Conservation (phyloP, 2,329 filamentous ascomycete genomes). For the Trichophaea hybrida region DNA sequence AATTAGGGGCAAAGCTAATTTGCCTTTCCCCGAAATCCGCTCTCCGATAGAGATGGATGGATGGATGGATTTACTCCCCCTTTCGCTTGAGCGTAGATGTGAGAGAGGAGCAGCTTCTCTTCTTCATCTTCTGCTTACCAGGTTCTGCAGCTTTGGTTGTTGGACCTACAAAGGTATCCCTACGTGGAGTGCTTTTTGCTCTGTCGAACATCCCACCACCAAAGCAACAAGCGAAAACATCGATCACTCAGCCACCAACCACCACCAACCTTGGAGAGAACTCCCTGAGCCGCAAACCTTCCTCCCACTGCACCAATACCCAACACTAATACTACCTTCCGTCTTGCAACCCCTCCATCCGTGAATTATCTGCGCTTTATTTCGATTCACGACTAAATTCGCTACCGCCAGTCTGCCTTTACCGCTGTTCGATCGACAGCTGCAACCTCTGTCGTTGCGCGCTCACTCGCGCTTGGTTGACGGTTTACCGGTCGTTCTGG, state of each 20-base stretch:
- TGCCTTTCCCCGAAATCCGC: not conserved
- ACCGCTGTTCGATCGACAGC: not conserved
- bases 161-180: no score
- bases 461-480: not conserved
- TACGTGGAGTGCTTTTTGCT: no score
- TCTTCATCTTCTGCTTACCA: no score
- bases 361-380: not conserved
- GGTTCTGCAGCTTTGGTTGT: no score
- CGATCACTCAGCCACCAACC: conserved; percentile 7
- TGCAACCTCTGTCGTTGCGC: not conserved
- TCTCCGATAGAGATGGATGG: not conserved
- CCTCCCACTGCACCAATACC: not conserved
- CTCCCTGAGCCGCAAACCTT: conserved; percentile 8
- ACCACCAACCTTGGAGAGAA: conserved; percentile 2
- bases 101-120: no score
- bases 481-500: not conserved
- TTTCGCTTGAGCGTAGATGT: no score
- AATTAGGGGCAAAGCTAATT: not conserved
- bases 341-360: not conserved
- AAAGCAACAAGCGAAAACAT: not conserved
- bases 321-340: not conserved
- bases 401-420: not conserved
- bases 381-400: not conserved
- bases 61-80: not conserved
- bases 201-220: not conserved